These are phyloP conservation scores for Glaciozyma martinii DNA, from an alignment of 768 basidiomycete species.

Conservation along the genomic window DNA sequence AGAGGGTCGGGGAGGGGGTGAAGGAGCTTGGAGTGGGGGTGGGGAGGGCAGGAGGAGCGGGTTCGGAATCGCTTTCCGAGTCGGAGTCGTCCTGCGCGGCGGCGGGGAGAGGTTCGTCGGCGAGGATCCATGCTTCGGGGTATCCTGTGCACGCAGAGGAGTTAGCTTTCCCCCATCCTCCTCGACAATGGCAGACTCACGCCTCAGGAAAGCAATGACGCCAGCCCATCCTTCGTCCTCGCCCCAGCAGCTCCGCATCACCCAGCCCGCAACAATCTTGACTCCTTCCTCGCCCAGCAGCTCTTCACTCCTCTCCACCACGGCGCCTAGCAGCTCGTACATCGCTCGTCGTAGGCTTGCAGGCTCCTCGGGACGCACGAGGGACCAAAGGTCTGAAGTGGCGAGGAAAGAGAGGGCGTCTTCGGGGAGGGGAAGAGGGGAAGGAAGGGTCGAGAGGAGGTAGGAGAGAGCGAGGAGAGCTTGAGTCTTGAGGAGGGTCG, in stretches of 20 bases:
- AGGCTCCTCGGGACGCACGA: conserved; percentile 9
- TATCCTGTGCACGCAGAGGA: neutral
- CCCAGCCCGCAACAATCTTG: conserved; percentile 1
- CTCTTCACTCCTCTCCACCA: conserved; percentile 12
- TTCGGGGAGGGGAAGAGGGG: conserved; percentile 14
- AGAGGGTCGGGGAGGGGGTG: conserved; percentile 36
- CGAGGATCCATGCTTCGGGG: conserved; percentile 23
- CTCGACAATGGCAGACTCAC: neutral
- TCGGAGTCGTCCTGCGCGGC: conserved; percentile 32
- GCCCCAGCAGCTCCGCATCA: conserved; percentile 25
- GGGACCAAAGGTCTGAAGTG: conserved; percentile 14
- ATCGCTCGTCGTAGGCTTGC: conserved; percentile 14
- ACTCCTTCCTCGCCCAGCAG: conserved; percentile 9
- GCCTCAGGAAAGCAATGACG: conserved; percentile 19
- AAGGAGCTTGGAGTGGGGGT: neutral
- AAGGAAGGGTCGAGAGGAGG: conserved; percentile 15
- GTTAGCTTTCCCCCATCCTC: neutral
- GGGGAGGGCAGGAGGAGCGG: neutral
- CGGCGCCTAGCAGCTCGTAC: conserved; percentile 24
- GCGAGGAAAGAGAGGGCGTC: conserved; percentile 3
- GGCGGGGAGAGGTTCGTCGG: conserved; percentile 6
- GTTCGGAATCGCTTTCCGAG: neutral
- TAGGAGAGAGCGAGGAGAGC: conserved; percentile 16
- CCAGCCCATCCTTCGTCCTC: conserved; percentile 28
- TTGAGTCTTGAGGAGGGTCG: conserved; percentile 21